These are phyloP conservation scores for Scutellaria barbata DNA, from an alignment of 257 asterid genomes.

Conservation along the genomic window DNA sequence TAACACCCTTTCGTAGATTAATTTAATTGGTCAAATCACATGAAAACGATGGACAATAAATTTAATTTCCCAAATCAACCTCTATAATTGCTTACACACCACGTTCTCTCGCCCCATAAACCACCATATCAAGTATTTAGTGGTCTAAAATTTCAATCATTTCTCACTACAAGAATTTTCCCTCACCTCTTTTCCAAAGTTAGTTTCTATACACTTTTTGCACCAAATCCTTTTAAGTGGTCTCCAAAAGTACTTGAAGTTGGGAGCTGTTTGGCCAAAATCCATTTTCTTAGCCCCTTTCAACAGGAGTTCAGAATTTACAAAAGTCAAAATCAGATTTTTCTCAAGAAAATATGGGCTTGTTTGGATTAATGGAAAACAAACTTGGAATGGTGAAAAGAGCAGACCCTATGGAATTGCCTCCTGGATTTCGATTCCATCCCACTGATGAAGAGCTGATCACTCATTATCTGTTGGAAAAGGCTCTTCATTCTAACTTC, in stretches of 20 bases:
- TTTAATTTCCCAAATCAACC: conserved; percentile 23
- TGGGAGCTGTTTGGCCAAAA: conserved; percentile 28
- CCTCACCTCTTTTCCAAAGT: not conserved
- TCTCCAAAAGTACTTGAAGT: not conserved
- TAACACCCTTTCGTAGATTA: conserved; percentile 32
- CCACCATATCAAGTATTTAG: conserved; percentile 35
- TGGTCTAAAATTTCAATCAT: conserved; percentile 12
- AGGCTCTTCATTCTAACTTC: conserved; percentile 54
- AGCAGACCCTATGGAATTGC: conserved; percentile 55
- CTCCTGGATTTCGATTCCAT: conserved; percentile 84
- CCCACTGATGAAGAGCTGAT: conserved; percentile 84
- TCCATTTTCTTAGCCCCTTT: not conserved
- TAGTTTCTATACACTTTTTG: conserved; percentile 26
- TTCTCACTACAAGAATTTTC: conserved; percentile 17
- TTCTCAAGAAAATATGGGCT: not conserved
- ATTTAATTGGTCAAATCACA: conserved; percentile 47
- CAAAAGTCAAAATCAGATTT: conserved; percentile 14
- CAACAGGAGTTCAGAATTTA: too few species aligned
- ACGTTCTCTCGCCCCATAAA: conserved; percentile 44
- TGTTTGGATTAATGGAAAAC: conserved; percentile 43
- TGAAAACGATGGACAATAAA: conserved; percentile 24
- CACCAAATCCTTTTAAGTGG: not conserved
- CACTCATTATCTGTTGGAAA: conserved; percentile 66
- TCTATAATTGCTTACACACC: conserved; percentile 38
- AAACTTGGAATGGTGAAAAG: conserved; percentile 30